Evolutionary conservation across 2,329 filamentous ascomycete genomes (phyloP).

Genomic region (Camillea tinctor): DNA sequence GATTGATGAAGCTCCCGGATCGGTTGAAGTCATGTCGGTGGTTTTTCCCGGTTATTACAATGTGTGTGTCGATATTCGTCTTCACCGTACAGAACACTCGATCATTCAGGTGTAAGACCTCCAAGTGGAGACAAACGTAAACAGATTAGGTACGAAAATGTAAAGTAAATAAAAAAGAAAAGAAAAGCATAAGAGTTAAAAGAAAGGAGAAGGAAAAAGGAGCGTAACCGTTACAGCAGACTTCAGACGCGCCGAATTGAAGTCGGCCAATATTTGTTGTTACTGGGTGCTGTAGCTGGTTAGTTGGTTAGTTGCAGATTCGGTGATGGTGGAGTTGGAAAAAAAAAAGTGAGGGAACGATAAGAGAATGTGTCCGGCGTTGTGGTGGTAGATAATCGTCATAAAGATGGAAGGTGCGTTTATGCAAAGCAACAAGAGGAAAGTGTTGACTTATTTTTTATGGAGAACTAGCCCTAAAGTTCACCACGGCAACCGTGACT

Average conservation of each 20-base stretch:
- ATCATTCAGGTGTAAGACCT: slow-evolving; percentile 4
- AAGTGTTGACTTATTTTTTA: slow-evolving; percentile 16
- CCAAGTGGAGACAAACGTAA: slow-evolving; percentile 22
- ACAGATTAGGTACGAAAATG: slow-evolving; percentile 9
- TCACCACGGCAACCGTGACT: slow-evolving; percentile 17
- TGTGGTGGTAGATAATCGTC: slow-evolving; percentile 8
- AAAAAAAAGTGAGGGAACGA: not conserved
- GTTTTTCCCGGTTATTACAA: slow-evolving; percentile 3
- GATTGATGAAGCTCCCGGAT: slow-evolving; percentile 57
- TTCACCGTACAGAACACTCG: slow-evolving; percentile 3
- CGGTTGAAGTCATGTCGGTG: slow-evolving; percentile 34
- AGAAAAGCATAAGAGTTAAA: not conserved
- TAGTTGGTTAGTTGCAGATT: not conserved
- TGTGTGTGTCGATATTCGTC: slow-evolving; percentile 4
- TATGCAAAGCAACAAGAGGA: slow-evolving; percentile 3
- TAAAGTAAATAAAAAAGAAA: not conserved
- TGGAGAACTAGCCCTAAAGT: not conserved
- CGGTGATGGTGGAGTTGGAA: not conserved
- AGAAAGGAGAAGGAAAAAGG: not conserved
- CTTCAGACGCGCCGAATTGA: too few species aligned
- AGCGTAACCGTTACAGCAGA: not conserved
- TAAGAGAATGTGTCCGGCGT: not conserved
- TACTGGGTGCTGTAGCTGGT: not conserved
- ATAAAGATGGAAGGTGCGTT: slow-evolving; percentile 9
- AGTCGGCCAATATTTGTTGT: too few species aligned